Evolutionary conservation across 73 alveolate genomes (phyloP).

Genomic region (Symbiodinium pilosum): DNA sequence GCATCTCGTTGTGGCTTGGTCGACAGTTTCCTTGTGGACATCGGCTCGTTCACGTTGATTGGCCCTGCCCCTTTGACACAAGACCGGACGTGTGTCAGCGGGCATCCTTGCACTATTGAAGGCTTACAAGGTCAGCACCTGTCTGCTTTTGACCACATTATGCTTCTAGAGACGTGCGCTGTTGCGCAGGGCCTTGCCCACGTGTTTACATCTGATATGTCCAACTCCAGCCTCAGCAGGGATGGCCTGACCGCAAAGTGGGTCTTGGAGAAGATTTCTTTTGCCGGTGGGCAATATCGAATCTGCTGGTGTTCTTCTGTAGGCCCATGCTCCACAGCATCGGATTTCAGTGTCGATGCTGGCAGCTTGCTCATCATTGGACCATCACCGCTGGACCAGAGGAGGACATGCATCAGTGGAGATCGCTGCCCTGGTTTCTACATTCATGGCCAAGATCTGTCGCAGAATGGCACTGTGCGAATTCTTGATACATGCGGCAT

Average conservation of each 20-base stretch:
- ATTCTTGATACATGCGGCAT: constrained; percentile 11
- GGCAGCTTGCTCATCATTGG: constrained; percentile 2
- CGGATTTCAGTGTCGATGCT: constrained; percentile 9
- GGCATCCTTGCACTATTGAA: constrained; percentile 14
- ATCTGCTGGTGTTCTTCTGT: constrained; percentile 45
- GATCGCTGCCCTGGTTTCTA: neutral
- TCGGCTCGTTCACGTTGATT: neutral
- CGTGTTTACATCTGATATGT: neutral
- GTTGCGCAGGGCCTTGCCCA: neutral
- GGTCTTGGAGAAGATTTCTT: neutral
- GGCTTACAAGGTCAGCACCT: constrained; percentile 26
- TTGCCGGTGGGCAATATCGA: neutral
- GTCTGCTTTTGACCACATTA: neutral
- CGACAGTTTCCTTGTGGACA: constrained; percentile 27
- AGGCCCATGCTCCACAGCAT: constrained; percentile 11
- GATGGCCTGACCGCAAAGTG: too few species aligned
- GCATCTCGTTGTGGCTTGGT: neutral
- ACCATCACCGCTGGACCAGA: constrained; percentile 5
- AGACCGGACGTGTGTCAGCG: constrained; percentile 16
- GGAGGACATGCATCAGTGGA: constrained; percentile 10
- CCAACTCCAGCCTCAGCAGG: neutral
- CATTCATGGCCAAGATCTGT: constrained; percentile 8
- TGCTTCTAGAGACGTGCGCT: constrained; percentile 30
- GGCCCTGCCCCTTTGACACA: constrained; percentile 5
- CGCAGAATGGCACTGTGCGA: constrained; percentile 12